phyloP scores from a whole-genome alignment of 2,329 filamentous ascomycete genomes.

The Penicillium sp. region DNA sequence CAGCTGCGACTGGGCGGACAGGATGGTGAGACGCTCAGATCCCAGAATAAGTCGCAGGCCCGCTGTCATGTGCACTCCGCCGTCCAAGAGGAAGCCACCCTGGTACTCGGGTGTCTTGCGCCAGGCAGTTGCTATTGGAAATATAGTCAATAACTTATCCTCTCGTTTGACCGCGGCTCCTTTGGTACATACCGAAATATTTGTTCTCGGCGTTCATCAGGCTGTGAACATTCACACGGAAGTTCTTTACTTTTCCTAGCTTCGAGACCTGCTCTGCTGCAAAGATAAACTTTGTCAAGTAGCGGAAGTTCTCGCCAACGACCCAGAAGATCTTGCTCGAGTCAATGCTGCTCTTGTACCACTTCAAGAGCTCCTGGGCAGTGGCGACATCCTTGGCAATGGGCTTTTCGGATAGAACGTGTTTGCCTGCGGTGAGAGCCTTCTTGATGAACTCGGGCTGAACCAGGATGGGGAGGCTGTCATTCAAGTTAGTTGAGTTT shows the following conservation, averaged over 20 bases:
- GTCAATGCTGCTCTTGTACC: slow-evolving; percentile 50
- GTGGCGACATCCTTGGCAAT: slow-evolving; percentile 56
- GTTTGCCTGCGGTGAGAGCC: slow-evolving; percentile 54
- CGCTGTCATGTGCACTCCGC: slow-evolving; percentile 59
- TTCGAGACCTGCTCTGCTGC: slow-evolving; percentile 48
- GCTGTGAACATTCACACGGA: slow-evolving; percentile 50
- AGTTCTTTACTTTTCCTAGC: slow-evolving; percentile 53
- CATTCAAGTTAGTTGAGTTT: background rate
- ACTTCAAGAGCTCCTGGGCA: slow-evolving; percentile 52
- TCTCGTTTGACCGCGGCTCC: background rate
- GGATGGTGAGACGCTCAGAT: slow-evolving; percentile 42
- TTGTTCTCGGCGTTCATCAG: slow-evolving; percentile 53
- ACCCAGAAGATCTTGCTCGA: slow-evolving; percentile 44
- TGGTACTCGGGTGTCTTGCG: slow-evolving; percentile 58
- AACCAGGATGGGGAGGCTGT: slow-evolving; percentile 53
- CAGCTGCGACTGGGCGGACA: slow-evolving; percentile 54
- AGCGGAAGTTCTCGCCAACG: slow-evolving; percentile 62
- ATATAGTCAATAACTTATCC: slow-evolving; percentile 4
- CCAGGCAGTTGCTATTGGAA: slow-evolving; percentile 46
- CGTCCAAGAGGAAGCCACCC: slow-evolving; percentile 62
- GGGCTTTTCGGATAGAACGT: slow-evolving; percentile 61
- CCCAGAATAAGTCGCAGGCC: slow-evolving; percentile 53
- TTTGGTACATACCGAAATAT: slow-evolving; percentile 48
- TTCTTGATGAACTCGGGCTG: slow-evolving; percentile 55
- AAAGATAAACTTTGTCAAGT: slow-evolving; percentile 49